Base-by-base conservation (phyloP, 371 early-diverging fungal species). In the Conidiobolus coronatus region DNA sequence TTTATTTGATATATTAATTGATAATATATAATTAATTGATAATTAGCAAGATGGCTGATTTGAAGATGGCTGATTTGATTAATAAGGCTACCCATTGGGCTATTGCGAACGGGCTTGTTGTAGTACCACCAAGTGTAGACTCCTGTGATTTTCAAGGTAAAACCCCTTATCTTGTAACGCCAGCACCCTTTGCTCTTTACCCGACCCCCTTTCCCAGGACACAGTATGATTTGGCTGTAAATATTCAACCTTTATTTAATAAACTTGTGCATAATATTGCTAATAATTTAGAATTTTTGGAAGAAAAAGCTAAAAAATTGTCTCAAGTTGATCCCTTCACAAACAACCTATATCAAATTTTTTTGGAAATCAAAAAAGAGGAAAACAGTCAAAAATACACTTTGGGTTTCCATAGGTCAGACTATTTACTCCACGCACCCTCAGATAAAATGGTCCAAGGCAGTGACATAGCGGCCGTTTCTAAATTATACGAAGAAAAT, bases 321-420 rank as follows among this genome's bases (percentile, higher is more conserved):
- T 66, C 77, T 2, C 57, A 69, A 3, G 78, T 80, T 2, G 96
- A 95, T 58, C 78, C 79, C 43, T 95, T 93, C 57, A 73, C 81
- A 40, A 58, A 65, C 33, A 60, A 69, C 1, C 58, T 92, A 8
- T 87, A 81, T 55, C 65, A 71, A 17, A 79, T 95, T 42, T 93
- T 88, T 58, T 42, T 70, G 43, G 46, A 52, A 17, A 75, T 75
- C 13, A 65, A 63, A 29, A 49, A 56, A 20, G 73, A 79, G 53
- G 79, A 76, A 8, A 44, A 66, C 81, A 81, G 68, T 78, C 76
- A 63, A 21, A 57, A 68, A 13, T 73, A 77, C 1, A 70, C 74
- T 12, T 54, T 95, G 19, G 91, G 88, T 33, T 66, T 93, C 15
- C 82, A 85, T 58, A 74, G 96, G 38, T 89, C 87, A 24, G 96